phyloP scores from a whole-genome alignment of 2,329 filamentous ascomycete genomes.

The Fusarium siculi region DNA sequence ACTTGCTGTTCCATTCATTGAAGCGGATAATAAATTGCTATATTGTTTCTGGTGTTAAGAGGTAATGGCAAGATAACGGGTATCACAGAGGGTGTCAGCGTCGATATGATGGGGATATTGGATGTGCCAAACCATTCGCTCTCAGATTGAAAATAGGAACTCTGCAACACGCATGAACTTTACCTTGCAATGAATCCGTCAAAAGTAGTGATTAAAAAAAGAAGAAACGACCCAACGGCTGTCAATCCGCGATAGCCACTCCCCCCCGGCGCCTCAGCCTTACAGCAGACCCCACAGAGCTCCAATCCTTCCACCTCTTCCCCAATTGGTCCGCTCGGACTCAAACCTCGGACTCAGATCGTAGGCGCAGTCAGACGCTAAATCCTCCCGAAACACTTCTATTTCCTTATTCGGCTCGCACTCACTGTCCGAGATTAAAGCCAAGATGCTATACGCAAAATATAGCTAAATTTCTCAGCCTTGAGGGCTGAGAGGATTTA shows the following conservation, averaged over 20 bases:
- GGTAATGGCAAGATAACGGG: too few relatives aligned
- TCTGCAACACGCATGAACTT: neutral
- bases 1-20: neutral
- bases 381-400: neutral
- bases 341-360: constrained; percentile 26
- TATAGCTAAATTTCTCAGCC: neutral
- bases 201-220: fast-evolving
- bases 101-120: too few relatives aligned
- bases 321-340: constrained; percentile 37
- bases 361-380: neutral
- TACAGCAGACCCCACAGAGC: neutral
- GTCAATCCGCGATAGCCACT: neutral
- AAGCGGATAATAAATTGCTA: too few relatives aligned
- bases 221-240: neutral
- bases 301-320: neutral
- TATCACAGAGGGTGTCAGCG: too few relatives aligned
- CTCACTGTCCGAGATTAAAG: constrained; percentile 28
- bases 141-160: fast-evolving
- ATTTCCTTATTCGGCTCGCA: constrained; percentile 8
- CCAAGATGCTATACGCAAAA: neutral
- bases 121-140: neutral
- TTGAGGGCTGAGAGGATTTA: neutral
- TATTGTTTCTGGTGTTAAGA: too few relatives aligned
- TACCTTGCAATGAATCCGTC: fast-evolving
- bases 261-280: constrained; percentile 11